Evolutionary conservation across 176 grass and related monocot species (phyloP).

Genomic region (Echinochloa phyllopogon): DNA sequence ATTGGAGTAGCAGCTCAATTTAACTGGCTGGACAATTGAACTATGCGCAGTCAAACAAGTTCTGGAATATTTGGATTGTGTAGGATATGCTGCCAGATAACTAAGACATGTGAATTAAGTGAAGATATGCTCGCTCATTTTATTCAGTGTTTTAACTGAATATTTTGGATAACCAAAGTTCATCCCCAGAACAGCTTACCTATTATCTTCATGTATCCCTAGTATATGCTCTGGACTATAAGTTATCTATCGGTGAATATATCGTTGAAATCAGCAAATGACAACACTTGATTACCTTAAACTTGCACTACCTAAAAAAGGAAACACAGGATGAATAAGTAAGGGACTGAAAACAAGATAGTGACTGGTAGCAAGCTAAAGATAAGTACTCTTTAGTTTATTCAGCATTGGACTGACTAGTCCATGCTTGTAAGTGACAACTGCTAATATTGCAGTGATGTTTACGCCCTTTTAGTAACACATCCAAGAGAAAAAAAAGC

Average conservation of each 20-base stretch:
- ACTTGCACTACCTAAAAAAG: not conserved
- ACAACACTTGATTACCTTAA: constrained; percentile 3
- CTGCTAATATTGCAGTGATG: not conserved
- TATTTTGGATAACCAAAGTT: not conserved
- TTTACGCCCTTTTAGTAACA: not conserved
- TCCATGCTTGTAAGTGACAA: constrained; percentile 14
- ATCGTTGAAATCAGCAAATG: not conserved
- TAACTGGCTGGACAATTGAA: not conserved
- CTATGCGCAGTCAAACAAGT: not conserved
- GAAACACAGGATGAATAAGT: not conserved
- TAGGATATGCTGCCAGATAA: not conserved
- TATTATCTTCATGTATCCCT: not conserved
- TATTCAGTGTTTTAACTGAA: not conserved
- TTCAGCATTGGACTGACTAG: not conserved
- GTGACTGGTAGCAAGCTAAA: not conserved
- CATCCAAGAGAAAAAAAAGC: not conserved
- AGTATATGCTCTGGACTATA: not conserved
- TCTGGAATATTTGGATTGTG: not conserved
- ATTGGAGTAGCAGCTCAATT: not conserved
- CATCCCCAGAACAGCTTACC: not conserved
- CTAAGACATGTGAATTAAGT: constrained; percentile 9
- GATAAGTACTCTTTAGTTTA: not conserved
- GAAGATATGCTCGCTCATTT: not conserved
- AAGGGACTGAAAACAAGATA: not conserved
- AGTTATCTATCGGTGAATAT: not conserved